Percentiles rank a stretch among this genome's conserved stretches.
phyloP scores from a whole-genome alignment of 1,284 basidiomycete species.

The Phlebopus sp. region DNA sequence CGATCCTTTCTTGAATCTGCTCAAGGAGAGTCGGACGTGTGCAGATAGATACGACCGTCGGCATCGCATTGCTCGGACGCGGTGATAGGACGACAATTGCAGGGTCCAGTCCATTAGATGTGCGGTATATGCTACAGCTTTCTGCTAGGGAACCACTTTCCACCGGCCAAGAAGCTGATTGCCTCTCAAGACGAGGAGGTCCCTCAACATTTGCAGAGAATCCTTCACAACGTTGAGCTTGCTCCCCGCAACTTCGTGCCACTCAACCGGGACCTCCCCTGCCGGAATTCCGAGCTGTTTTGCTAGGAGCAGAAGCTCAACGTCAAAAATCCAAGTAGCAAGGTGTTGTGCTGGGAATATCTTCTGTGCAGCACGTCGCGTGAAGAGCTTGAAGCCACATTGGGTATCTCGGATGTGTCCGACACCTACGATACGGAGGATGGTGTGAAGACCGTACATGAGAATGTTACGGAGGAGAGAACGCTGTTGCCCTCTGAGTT shows the following conservation, averaged over 20 bases:
- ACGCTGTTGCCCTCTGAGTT: conserved; percentile 48
- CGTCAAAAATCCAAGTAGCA: conserved; percentile 92
- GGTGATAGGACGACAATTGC: conserved; percentile 1
- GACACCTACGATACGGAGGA: conserved; percentile 81
- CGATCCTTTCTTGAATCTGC: conserved; percentile 27
- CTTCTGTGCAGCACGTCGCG: conserved; percentile 71
- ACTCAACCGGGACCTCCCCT: conserved; percentile 82
- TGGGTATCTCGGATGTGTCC: conserved; percentile 91
- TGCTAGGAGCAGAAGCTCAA: conserved; percentile 89
- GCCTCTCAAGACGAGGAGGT: conserved; percentile 78
- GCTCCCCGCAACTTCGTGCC: conserved; percentile 90
- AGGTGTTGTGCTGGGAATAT: conserved; percentile 86
- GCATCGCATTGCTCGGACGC: conserved; percentile 13
- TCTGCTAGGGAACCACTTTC: conserved; percentile 34
- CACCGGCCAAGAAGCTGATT: conserved; percentile 80
- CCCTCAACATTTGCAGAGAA: conserved; percentile 84
- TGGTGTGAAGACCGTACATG: conserved; percentile 88
- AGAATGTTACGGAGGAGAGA: conserved; percentile 85
- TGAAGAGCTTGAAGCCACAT: conserved; percentile 94
- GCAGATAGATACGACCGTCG: conserved; percentile 4
- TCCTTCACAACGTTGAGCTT: conserved; percentile 86
- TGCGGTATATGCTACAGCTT: conserved; percentile 27
- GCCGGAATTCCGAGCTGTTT: conserved; percentile 74
- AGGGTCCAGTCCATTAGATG: conserved; percentile 22
- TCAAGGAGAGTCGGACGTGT: conserved; percentile 22